phyloP scores from a whole-genome alignment of 2,329 filamentous ascomycete genomes.

The Beauveria sp. region DNA sequence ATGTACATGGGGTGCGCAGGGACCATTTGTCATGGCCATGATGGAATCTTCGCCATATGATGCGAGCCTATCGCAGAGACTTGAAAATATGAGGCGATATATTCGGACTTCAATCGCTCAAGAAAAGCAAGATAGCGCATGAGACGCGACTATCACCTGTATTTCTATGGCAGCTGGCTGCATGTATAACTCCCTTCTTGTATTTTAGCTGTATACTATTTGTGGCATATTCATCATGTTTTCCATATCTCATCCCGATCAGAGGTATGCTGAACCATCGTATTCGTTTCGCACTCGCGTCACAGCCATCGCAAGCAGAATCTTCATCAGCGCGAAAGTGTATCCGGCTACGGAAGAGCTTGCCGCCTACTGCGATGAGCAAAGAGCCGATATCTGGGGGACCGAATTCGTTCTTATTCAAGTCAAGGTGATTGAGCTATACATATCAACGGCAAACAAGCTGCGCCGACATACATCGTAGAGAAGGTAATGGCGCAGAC shows the following conservation, averaged over 20 bases:
- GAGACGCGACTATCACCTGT: background rate
- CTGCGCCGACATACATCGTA: background rate
- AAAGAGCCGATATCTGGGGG: slow-evolving; percentile 30
- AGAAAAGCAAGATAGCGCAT: slow-evolving; percentile 1
- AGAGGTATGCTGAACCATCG: background rate
- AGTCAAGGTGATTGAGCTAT: slow-evolving; percentile 34
- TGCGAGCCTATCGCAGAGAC: slow-evolving; percentile 18
- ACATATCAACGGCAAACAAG: slow-evolving; percentile 22
- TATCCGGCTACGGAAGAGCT: slow-evolving; percentile 25
- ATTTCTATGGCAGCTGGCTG: slow-evolving; percentile 1
- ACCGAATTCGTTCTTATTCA: slow-evolving; percentile 34
- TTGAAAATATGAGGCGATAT: slow-evolving; percentile 20
- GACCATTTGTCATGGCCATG: slow-evolving; percentile 31
- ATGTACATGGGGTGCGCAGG: slow-evolving; percentile 30
- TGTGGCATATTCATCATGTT: too few relatives aligned
- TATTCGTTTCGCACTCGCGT: background rate
- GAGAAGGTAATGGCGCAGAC: slow-evolving; percentile 1
- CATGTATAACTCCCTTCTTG: background rate
- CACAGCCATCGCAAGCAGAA: too few relatives aligned
- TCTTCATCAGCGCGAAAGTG: too few relatives aligned
- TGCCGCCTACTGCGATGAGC: slow-evolving; percentile 32
- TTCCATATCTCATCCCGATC: too few relatives aligned
- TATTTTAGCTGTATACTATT: background rate
- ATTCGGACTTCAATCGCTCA: slow-evolving; percentile 4
- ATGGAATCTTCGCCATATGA: slow-evolving; percentile 30